Base-by-base conservation (phyloP, 2,329 filamentous ascomycete species). In the Pseudocercospora cruenta region DNA sequence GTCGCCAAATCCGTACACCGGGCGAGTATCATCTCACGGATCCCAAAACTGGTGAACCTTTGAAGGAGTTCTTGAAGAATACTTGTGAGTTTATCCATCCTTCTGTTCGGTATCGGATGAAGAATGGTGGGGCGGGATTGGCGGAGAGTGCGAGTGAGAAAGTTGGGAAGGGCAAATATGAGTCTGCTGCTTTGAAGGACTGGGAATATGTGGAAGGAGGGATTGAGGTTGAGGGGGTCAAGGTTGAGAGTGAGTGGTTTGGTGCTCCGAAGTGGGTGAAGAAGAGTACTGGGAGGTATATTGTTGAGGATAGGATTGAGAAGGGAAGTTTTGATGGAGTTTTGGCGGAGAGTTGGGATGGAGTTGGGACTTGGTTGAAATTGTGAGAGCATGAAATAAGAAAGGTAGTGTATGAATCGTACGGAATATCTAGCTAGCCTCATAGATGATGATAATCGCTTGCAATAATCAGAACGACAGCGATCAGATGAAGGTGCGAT, bases 51-150 rank as follows among this genome's bases (percentile, higher is more conserved):
- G 77, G 79, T 33, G 74, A 75, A 47, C 49, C 74, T 39, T 81
- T 79, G 7, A 69, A 75, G 26, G 73, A 77, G 0, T 78, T 77
- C 1, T 76, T 84, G 53, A 73, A 74, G 58, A 75, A 82, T 31
- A 84, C 82, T 21, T 78, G 80, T 69, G 82, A 84, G 72, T 83
- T 83, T 70, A 79, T 84, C 45, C 82, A 84, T 70, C 78, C 82
- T n/a, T 80, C 77, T 21, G 82, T 80, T 14, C 79, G 82, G 24
- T 77, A 79, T 2, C 77, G 82, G 31, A 72, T 78, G 61, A 74
- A 76, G 2, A 76, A 81, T n/a, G 67, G 76, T 65, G 82, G 82
- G 7, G 80, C 80, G 4, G 80, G 81, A 7, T 67, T 77, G 43
- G 72, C 69, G 12, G 57, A 33, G 16, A 24, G 53, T 53, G 54